Evolutionary conservation across 176 grass and related monocot species (phyloP).

Genomic region (Olyra latifolia): DNA sequence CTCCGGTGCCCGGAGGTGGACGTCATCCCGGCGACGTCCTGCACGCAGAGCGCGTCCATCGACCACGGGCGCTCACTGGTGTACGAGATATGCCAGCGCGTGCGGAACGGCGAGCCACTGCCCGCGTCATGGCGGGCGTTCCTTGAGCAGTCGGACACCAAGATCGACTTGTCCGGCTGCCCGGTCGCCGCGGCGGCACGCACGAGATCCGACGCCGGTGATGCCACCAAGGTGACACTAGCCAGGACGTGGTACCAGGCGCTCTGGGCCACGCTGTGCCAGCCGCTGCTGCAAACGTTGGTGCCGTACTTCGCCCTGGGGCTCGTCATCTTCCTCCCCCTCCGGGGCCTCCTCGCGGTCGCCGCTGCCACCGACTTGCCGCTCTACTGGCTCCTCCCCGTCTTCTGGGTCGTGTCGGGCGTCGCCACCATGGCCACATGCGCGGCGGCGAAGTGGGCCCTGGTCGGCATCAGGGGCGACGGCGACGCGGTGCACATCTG

Average conservation of each 20-base stretch:
- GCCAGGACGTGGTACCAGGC: slow-evolving; percentile 54
- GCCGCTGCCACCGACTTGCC: neutral
- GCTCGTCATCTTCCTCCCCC: slow-evolving; percentile 40
- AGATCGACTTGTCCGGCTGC: slow-evolving; percentile 61
- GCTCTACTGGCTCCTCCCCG: slow-evolving; percentile 46
- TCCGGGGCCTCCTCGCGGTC: slow-evolving; percentile 23
- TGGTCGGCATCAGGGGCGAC: slow-evolving; percentile 47
- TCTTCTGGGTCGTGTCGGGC: slow-evolving; percentile 55
- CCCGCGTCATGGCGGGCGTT: slow-evolving; percentile 56
- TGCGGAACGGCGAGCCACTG: slow-evolving; percentile 52
- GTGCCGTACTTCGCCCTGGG: slow-evolving; percentile 51
- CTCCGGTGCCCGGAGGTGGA: slow-evolving; percentile 61
- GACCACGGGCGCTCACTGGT: slow-evolving; percentile 67
- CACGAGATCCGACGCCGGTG: neutral
- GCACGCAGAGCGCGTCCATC: slow-evolving; percentile 68
- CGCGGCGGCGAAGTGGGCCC: slow-evolving; percentile 47
- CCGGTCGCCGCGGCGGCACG: slow-evolving; percentile 30
- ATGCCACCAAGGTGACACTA: slow-evolving; percentile 40
- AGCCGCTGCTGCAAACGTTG: slow-evolving; percentile 65
- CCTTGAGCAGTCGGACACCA: slow-evolving; percentile 63
- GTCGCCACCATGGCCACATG: slow-evolving; percentile 30
- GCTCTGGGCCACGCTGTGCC: slow-evolving; percentile 63
- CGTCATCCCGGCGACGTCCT: slow-evolving; percentile 58
- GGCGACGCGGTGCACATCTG: slow-evolving; percentile 59
- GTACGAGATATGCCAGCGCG: slow-evolving; percentile 63